Base-by-base conservation (phyloP, 176 grass and related monocot species). In the Avena insularis region DNA sequence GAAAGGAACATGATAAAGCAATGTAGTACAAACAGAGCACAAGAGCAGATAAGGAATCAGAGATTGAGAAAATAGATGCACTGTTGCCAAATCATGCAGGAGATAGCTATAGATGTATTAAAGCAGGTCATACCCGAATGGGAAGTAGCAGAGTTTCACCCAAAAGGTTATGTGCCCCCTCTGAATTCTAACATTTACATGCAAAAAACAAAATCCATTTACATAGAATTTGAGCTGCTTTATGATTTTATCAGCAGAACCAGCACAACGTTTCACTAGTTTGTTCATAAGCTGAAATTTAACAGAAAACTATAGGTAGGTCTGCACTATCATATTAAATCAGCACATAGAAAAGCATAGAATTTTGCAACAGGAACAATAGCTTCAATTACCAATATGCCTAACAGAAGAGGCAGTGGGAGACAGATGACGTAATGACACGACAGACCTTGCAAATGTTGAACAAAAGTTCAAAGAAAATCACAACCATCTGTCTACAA, bases 151-250 rank as follows among this genome's bases (percentile, higher is more conserved):
- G 15, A 84, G 45, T 69, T 77, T 23, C 58, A 65, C 7, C 53
- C 46, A 35, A 27, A 40, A 35, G 46, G 10, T 12, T 59, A 29
- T 19, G 14, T 56, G 20, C 19, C 38, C n/a, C 21, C 8, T 73
- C 63, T 25, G 5, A 71, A 71, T 58, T 46, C 17, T 40, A 80
- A 19, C 1, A 17, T 86, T 61, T 25, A 65, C 82, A 29, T 77
- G n/a, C 49, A 59, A 35, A 1, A 77, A 27, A 40, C 2, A 65
- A 51, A 20, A 83, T 87, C 79, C 61, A 78, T 58, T 77, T 77
- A 46, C 38, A 76, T 31, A 75, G 73, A 8, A 54, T 51, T 17
- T 8, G 29, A 36, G 65, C 65, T 54, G 23, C 13, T 53, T 17
- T 29, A 53, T 75, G 72, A 12, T 74, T 74, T 67, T 85, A 36